Percentiles rank a stretch among this genome's conserved stretches.
Conservation (phyloP, 2,329 filamentous ascomycete genomes). For the Pestalotiopsis fici region DNA sequence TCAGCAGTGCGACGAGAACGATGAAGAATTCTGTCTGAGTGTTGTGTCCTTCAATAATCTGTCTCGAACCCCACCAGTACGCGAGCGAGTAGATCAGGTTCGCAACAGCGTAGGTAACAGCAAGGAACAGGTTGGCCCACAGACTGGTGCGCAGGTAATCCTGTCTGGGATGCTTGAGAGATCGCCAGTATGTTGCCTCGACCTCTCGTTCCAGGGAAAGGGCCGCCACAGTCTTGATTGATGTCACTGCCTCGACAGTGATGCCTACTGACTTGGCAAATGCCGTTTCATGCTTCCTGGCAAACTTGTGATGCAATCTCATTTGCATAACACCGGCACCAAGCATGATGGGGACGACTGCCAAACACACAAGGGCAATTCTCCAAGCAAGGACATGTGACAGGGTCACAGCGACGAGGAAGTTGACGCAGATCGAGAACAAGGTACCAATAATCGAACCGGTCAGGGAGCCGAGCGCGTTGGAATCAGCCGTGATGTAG, state of each 20-base stretch:
- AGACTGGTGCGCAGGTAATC: conserved; percentile 52
- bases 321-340: conserved; percentile 71
- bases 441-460: conserved; percentile 71
- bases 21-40: conserved; percentile 72
- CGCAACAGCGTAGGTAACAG: conserved; percentile 59
- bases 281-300: conserved; percentile 63
- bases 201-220: conserved; percentile 55
- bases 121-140: conserved; percentile 60
- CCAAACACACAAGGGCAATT: conserved; percentile 72
- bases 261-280: conserved; percentile 65
- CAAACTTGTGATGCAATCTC: conserved; percentile 60
- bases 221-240: conserved; percentile 63
- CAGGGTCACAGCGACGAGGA: conserved; percentile 67
- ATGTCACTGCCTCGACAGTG: conserved; percentile 67
- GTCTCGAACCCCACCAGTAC: conserved; percentile 78
- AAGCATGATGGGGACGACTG: conserved; percentile 68
- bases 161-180: conserved; percentile 51
- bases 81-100: conserved; percentile 74
- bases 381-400: conserved; percentile 75
- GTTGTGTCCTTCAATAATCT: conserved; percentile 67
- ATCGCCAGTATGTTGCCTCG: conserved; percentile 52
- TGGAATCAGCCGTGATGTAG: conserved; percentile 70
- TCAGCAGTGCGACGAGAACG: conserved; percentile 69
- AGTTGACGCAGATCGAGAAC: conserved; percentile 68
- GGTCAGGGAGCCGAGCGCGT: conserved; percentile 66